These are phyloP conservation scores for Fusarium zealandicum DNA, from an alignment of 2,329 filamentous ascomycete genomes.

Conservation along the genomic window DNA sequence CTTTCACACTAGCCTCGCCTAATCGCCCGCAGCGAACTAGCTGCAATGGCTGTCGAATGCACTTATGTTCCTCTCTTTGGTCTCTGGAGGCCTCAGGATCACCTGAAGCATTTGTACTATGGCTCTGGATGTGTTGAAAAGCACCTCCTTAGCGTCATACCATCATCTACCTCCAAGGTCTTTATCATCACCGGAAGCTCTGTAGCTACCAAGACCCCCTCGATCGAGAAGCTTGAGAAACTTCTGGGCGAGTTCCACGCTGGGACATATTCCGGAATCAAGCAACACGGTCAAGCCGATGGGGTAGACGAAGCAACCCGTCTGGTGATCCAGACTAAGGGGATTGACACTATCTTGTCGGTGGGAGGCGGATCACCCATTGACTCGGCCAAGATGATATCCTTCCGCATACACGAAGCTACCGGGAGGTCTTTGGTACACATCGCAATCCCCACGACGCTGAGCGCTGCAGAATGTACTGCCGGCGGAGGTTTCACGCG, in stretches of 20 bases:
- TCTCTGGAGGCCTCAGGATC: constrained; percentile 30
- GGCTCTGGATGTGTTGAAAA: constrained; percentile 30
- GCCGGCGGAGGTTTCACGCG: constrained; percentile 39
- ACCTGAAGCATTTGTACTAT: constrained; percentile 31
- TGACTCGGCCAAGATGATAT: constrained; percentile 30
- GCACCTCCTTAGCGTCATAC: constrained; percentile 20
- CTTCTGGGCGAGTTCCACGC: constrained; percentile 18
- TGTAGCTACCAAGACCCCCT: constrained; percentile 18
- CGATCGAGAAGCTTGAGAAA: constrained; percentile 17
- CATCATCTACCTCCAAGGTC: constrained; percentile 23
- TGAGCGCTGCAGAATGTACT: constrained; percentile 35
- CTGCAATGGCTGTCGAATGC: constrained; percentile 23
- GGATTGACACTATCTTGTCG: constrained; percentile 27
- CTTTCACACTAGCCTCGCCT: not conserved
- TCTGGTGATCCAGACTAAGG: constrained; percentile 1
- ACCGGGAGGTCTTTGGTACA: constrained; percentile 12
- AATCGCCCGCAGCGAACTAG: not conserved
- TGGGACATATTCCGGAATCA: constrained; percentile 23
- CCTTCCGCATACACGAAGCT: constrained; percentile 39
- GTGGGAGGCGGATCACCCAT: constrained; percentile 25
- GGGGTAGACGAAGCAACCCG: constrained; percentile 21
- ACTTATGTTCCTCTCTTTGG: constrained; percentile 23
- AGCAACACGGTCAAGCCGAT: constrained; percentile 28
- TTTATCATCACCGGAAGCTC: constrained; percentile 31
- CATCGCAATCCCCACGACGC: constrained; percentile 29